Evolutionary conservation across 768 basidiomycete genomes (phyloP), one percentile per base, ranked within the genome.

Genomic region (Naganishia antarctica): DNA sequence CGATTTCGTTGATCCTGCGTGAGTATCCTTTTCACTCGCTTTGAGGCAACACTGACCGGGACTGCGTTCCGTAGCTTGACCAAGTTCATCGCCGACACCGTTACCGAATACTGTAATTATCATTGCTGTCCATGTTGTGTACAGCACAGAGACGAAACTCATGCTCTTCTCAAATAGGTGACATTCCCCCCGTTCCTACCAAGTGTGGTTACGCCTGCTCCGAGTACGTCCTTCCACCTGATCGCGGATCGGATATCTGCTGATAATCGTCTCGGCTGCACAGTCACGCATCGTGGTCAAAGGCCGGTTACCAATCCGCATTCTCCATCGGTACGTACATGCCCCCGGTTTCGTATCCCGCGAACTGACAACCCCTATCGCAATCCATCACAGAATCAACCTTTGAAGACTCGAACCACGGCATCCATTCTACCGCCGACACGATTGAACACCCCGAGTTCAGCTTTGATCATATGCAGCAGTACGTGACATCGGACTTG

Each of bases 161-260:
- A 50, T 23, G 59, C 46, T 34, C 61, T 41, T 16, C 26, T 45
- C 11, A 26, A 7, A 18, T 49, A 74, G 72, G 93, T 61, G 82
- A 85, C 73, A 91, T 94, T 68, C 91, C 91, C 28, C 90, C 84
- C 70, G 87, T 84, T 28, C 85, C 89, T 81, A 96, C 92, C 63
- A 82, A 87, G 80, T 94, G 92, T 79, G 90, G 76, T 37, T 94
- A 96, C 73, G 91, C 90, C 59, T 96, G 91, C 81, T 90, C 88
- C 32, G 53, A 57, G 78, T 91, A 93, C 66, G 69, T 70, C 4
- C 26, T 25, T 25, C 43, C 16, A 57, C 9, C 26, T 16, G 16
- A 31, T 60, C 29, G n/a, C n/a, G 25, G 60, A 15, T 37, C 46
- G 13, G 5, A 8, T n/a, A 16, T 18, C 26, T 12, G 48, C 34